phyloP scores from a whole-genome alignment of 805 yeast species.

The Brettanomyces bruxellensis region DNA sequence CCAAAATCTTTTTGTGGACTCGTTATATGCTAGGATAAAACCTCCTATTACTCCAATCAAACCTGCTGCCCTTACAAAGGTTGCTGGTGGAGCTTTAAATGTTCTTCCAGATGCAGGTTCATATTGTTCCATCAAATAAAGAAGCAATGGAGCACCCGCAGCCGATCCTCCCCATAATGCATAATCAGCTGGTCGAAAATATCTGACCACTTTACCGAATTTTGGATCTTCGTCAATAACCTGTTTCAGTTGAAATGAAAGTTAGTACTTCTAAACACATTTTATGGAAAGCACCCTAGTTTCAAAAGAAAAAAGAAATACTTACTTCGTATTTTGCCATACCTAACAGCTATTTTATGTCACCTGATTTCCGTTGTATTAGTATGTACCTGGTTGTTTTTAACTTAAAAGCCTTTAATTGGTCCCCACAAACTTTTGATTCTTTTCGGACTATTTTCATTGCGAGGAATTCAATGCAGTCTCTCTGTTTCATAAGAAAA shows the following conservation, averaged over 20 bases:
- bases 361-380: too few species aligned
- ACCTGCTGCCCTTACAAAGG: constrained; percentile 49
- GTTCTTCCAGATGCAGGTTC: constrained; percentile 39
- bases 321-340: constrained; percentile 23
- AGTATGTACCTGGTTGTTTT: too few species aligned
- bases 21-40: constrained; percentile 58
- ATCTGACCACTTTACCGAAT: constrained; percentile 60
- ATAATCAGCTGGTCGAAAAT: constrained; percentile 63
- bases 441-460: too few species aligned
- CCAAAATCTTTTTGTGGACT: constrained; percentile 64
- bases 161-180: constrained; percentile 39
- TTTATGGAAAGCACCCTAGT: not conserved
- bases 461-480: too few species aligned
- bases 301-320: not conserved
- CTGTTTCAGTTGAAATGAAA: constrained; percentile 15
- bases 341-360: not conserved
- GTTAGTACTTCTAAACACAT: not conserved
- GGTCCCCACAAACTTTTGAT: too few species aligned
- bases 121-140: constrained; percentile 35
- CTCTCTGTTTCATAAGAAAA: too few species aligned
- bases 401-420: too few species aligned
- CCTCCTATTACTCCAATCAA: constrained; percentile 66
- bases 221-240: constrained; percentile 74
- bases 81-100: constrained; percentile 42
- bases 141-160: constrained; percentile 38